phyloP scores from a whole-genome alignment of 495 filamentous ascomycete genomes.

The Aspergillus indologenus region DNA sequence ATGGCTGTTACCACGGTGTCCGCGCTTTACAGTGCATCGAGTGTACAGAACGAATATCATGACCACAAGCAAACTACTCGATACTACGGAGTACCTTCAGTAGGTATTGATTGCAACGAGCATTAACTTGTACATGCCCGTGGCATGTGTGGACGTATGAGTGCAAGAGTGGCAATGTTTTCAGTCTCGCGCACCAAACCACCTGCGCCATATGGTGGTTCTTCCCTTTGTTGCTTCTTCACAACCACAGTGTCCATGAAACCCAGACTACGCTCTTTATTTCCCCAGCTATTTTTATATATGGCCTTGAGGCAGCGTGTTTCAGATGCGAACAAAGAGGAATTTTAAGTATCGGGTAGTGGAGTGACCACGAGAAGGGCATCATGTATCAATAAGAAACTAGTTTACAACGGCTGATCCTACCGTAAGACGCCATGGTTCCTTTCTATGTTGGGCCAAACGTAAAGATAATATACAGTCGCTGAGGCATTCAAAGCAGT shows the following conservation, averaged over 20 bases:
- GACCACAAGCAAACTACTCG: too few relatives aligned
- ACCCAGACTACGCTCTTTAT: not conserved
- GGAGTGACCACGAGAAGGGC: not conserved
- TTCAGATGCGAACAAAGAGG: not conserved
- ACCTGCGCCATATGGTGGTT: not conserved
- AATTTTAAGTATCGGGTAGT: not conserved
- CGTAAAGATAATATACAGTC: slow-evolving; percentile 18
- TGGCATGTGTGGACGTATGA: not conserved
- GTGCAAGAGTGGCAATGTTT: not conserved
- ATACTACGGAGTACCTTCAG: too few relatives aligned
- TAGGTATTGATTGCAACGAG: too few relatives aligned
- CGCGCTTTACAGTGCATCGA: too few relatives aligned
- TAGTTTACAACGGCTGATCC: not conserved
- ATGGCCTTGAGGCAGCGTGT: not conserved
- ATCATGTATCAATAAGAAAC: not conserved
- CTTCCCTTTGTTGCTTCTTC: not conserved
- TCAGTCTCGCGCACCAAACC: not conserved
- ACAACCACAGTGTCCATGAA: not conserved
- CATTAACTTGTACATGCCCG: too few relatives aligned
- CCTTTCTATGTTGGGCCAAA: slow-evolving; percentile 8
- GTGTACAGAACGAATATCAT: too few relatives aligned
- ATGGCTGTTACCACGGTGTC: not conserved
- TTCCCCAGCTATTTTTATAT: not conserved
- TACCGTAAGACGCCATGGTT: not conserved
- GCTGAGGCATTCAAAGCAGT: slow-evolving; percentile 6